Evolutionary conservation across 176 grass and related monocot species (phyloP), one percentile per base, ranked within the genome.

Genomic region (Aegilops umbellulata): DNA sequence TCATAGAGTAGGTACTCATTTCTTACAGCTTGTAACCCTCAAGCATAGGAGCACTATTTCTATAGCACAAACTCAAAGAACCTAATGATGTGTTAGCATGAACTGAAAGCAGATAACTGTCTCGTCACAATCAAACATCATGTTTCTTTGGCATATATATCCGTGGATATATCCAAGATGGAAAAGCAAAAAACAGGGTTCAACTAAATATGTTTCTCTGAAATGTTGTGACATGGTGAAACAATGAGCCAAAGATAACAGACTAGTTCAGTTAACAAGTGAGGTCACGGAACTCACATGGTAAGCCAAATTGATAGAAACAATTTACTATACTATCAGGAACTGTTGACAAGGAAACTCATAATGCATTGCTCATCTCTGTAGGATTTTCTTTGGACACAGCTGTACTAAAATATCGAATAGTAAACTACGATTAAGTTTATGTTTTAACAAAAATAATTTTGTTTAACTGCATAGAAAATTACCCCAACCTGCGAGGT

Each of bases 401-500:
- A 78, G 61, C 20, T 31, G 62, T 63, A 29, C 0, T n/a, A 17
- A 39, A 39, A 82, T 61, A 47, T 36, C n/a, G 8, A 38, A 38
- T 19, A 35, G 60, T 80, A 22, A 22, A 55, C 15, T 64, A 60
- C 1, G 32, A 67, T 32, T 84, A 22, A 67, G 44, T 44, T 74
- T 75, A 75, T 75, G 39, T 46, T 71, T 80, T 17, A 30, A 46
- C 14, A 60, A 77, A 70, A 82, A 72, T 38, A 31, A 41, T 7
- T n/a, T 36, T 38, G 6, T 42, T 62, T 16, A 72, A n/a, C 24
- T 47, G 13, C 11, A 60, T 1, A 17, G 51, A 60, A 68, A 38
- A 16, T 49, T 53, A 6, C 19, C 26, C 32, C 9, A 31, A 75
- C 55, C 32, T 73, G 19, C 31, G 6, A 60, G 35, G 38, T 49